Base-by-base conservation (phyloP, 441 rosid species). In the Eutrema salsugineum region DNA sequence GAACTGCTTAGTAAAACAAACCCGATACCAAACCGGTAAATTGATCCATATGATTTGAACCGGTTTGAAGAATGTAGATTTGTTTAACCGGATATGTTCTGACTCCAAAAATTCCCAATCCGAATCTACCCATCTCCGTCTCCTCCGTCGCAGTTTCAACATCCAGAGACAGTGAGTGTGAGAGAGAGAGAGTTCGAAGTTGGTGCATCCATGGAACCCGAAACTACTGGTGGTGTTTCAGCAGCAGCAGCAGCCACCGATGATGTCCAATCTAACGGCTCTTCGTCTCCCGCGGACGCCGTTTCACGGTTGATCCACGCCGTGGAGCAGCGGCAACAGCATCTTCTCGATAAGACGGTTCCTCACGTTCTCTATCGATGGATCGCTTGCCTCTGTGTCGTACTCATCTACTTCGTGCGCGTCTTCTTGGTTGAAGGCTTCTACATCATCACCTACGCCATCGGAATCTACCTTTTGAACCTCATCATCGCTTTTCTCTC, bases 391-490 rank as follows among this genome's bases (percentile, higher is more conserved):
- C 73, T 88, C 11, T 77, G 63, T 9, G 51, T 84, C 3, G 85
- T 83, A 0, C 35, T 78, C 20, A 78, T 88, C 78, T 94, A 91
- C 80, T 85, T 85, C 48, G 2, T 89, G 1, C 97, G 98, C 49
- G 97, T 94, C 46, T 88, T 78, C 84, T 53, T 89, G 5, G 79
- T 89, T 19, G 82, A 91, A 81, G 98, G 97, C 3, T 93, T 85
- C 83, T 89, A 91, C 83, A 83, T 93, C 84, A 78, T 91, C 81
- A 84, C 98, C 36, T 91, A 91, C 77, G 98, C 83, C 32, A 82
- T 87, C 12, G 91, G 97, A 50, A 88, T 87, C 82, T 90, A 87
- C 79, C 61, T 88, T 83, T 72, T 87, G 48, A 89, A 87, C 66
- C 89, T 87, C 36, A 80, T 90, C 63, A 86, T 93, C 43, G 94